Percentiles rank a stretch among this genome's conserved stretches.
phyloP scores from a whole-genome alignment of 1,139 yeast genomes.

The Blastobotrys petasosporus region DNA sequence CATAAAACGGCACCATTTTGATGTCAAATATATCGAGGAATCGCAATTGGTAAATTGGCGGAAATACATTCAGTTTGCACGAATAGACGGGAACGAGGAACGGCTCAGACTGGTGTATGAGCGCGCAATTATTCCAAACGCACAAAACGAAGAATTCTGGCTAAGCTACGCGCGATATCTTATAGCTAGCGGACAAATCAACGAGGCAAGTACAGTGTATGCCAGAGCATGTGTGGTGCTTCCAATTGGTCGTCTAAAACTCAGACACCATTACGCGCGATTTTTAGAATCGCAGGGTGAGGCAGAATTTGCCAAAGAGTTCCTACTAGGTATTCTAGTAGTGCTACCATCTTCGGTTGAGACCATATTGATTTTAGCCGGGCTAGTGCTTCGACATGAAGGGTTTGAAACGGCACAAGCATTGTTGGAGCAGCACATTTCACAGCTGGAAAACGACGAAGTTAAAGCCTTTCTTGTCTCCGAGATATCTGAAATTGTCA shows the following conservation, averaged over 20 bases:
- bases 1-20: slow-evolving; percentile 48
- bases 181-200: slow-evolving; percentile 19
- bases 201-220: slow-evolving; percentile 25
- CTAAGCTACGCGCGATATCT: slow-evolving; percentile 49
- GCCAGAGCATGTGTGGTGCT: slow-evolving; percentile 29
- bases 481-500: background rate
- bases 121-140: slow-evolving; percentile 43
- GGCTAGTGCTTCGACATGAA: slow-evolving; percentile 7
- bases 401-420: slow-evolving; percentile 6
- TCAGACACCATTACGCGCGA: slow-evolving; percentile 31
- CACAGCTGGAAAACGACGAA: background rate
- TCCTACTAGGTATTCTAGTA: slow-evolving; percentile 26
- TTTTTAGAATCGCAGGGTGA: slow-evolving; percentile 30
- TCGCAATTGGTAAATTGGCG: slow-evolving; percentile 56
- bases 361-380: slow-evolving; percentile 21
- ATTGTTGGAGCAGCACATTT: background rate
- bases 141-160: slow-evolving; percentile 56
- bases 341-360: slow-evolving; percentile 30
- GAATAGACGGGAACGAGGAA: slow-evolving; percentile 25
- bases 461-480: slow-evolving; percentile 4
- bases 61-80: slow-evolving; percentile 52
- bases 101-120: slow-evolving; percentile 46
- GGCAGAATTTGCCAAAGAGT: slow-evolving; percentile 25
- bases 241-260: slow-evolving; percentile 32
- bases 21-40: slow-evolving; percentile 39